Percentiles rank a stretch among this genome's conserved stretches.
These are phyloP conservation scores for Tuber umbilicatum DNA, from an alignment of 495 filamentous ascomycete genomes.

Conservation along the genomic window DNA sequence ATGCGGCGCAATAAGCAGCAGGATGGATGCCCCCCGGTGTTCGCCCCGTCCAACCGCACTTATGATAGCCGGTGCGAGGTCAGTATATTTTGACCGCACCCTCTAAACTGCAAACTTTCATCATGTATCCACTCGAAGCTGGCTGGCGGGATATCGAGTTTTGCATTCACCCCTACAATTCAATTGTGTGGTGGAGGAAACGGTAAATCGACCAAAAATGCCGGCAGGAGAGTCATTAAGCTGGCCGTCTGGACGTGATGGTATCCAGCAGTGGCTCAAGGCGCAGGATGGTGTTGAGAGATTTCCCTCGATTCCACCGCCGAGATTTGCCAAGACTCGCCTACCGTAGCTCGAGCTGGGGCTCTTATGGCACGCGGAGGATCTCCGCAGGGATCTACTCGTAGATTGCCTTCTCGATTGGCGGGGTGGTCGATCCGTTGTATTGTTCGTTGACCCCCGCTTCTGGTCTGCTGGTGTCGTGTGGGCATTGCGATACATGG, in stretches of 20 bases:
- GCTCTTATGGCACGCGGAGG: background rate
- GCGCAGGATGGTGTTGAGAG: background rate
- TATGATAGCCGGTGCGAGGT: background rate
- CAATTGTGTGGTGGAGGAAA: too few species aligned
- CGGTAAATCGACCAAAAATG: too few species aligned
- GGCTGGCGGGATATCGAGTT: background rate
- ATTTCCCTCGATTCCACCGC: background rate
- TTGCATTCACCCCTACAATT: too few species aligned
- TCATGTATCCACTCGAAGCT: background rate
- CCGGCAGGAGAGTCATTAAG: too few species aligned
- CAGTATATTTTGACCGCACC: background rate
- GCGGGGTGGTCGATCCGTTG: background rate
- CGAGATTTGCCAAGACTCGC: background rate
- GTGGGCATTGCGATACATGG: too few species aligned
- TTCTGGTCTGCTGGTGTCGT: too few species aligned
- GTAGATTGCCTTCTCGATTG: background rate
- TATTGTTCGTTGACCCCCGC: too few species aligned
- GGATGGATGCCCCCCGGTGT: too few species aligned
- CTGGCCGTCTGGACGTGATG: background rate
- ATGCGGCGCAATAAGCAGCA: too few species aligned
- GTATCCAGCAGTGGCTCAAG: too few species aligned
- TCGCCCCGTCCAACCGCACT: background rate
- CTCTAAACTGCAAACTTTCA: background rate
- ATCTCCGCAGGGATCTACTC: slow-evolving; percentile 4
- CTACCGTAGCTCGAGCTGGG: background rate